Conservation (phyloP, 2,329 filamentous ascomycete species). For the Verticillium longisporum region DNA sequence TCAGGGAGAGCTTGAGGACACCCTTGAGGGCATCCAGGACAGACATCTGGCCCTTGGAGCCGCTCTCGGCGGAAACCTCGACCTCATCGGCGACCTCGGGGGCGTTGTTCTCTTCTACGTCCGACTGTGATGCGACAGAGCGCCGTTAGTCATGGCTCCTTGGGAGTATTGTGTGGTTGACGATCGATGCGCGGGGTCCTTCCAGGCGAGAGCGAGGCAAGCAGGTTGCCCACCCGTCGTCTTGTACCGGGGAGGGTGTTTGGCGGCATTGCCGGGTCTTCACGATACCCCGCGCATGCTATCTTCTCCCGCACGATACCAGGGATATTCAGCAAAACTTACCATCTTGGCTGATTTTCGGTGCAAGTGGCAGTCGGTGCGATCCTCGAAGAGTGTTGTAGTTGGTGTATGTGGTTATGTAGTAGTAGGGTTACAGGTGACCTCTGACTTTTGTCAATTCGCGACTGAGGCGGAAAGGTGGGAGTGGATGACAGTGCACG, state of each 20-base stretch:
- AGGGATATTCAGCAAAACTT: conserved; percentile 24
- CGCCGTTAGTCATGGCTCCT: neutral
- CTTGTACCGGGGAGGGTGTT: neutral
- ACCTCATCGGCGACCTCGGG: conserved; percentile 83
- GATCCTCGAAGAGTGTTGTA: conserved; percentile 59
- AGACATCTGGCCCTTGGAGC: conserved; percentile 88
- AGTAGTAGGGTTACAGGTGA: neutral
- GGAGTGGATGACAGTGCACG: neutral
- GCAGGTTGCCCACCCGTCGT: neutral
- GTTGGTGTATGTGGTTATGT: neutral
- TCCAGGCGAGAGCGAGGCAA: neutral
- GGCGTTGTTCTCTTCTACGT: conserved; percentile 98
- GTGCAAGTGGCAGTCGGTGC: conserved; percentile 47
- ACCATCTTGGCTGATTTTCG: conserved; percentile 54
- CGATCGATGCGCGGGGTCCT: neutral
- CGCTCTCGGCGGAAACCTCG: conserved; percentile 89
- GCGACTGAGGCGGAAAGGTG: neutral
- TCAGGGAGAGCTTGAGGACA: conserved; percentile 95
- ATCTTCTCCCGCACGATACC: neutral
- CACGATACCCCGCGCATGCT: neutral
- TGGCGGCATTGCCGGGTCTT: neutral
- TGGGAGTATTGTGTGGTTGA: neutral
- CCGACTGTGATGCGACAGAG: conserved; percentile 59
- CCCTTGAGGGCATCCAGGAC: conserved; percentile 98
- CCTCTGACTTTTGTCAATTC: neutral